Evolutionary conservation across 1,139 yeast species (phyloP).

Genomic region (Lodderomyces beijingensis): DNA sequence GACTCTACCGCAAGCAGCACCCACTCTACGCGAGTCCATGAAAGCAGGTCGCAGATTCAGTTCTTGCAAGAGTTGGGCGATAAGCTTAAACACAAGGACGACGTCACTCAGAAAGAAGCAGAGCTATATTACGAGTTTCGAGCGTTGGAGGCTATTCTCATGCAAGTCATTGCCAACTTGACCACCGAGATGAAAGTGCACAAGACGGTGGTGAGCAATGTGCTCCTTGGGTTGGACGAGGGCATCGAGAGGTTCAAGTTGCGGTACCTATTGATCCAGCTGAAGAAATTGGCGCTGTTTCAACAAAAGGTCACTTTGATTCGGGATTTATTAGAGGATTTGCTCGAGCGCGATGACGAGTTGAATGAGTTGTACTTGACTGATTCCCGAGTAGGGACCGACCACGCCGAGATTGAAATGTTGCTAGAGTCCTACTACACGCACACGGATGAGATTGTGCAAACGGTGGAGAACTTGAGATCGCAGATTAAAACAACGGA

Average conservation of each 20-base stretch:
- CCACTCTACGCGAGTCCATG: constrained; percentile 22
- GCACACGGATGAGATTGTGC: constrained; percentile 44
- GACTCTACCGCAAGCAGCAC: constrained; percentile 20
- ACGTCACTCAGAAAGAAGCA: neutral
- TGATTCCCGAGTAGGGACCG: constrained; percentile 28
- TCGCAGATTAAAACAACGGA: constrained; percentile 44
- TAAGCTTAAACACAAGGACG: constrained; percentile 19
- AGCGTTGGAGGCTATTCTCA: constrained; percentile 41
- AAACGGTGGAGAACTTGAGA: constrained; percentile 37
- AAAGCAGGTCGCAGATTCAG: constrained; percentile 32
- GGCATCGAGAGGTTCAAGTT: constrained; percentile 38
- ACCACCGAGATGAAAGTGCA: constrained; percentile 44
- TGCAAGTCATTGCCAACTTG: constrained; percentile 35
- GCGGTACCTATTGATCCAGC: constrained; percentile 39
- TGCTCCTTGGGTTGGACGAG: constrained; percentile 34
- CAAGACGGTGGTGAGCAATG: constrained; percentile 34
- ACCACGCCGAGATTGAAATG: constrained; percentile 43
- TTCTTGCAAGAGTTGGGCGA: constrained; percentile 31
- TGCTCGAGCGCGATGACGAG: constrained; percentile 39
- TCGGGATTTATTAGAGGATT: constrained; percentile 36
- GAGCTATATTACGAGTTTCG: constrained; percentile 34
- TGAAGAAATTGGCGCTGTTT: constrained; percentile 42
- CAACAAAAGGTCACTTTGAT: constrained; percentile 40
- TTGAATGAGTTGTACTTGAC: constrained; percentile 38
- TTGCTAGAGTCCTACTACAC: constrained; percentile 42